These are phyloP conservation scores for Melastoma candidum DNA, from an alignment of 441 rosid species.

Conservation along the genomic window DNA sequence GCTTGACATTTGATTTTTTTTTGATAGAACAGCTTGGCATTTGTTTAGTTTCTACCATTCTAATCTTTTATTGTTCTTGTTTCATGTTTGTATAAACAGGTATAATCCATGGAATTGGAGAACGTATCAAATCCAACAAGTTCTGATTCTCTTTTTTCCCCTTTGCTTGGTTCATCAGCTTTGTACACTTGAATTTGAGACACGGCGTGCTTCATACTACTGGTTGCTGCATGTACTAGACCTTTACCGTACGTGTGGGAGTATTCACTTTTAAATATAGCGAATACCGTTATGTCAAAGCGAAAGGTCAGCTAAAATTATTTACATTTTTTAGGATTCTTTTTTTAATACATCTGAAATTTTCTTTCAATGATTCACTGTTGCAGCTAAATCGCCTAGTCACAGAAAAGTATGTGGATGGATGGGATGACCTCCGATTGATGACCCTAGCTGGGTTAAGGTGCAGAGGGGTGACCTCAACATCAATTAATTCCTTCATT, in stretches of 20 bases:
- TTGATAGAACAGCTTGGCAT: no score
- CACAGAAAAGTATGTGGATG: constrained; percentile 77
- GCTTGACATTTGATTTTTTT: no score
- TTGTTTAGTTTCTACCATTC: no score
- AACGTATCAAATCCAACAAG: no score
- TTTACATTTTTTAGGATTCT: constrained; percentile 1
- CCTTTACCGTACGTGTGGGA: constrained; percentile 93
- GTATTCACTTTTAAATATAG: constrained; percentile 79
- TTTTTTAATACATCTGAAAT: constrained; percentile 1
- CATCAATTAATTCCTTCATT: constrained; percentile 77
- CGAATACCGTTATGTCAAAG: constrained; percentile 95
- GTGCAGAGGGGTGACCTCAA: constrained; percentile 82
- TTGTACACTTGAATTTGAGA: constrained; percentile 92
- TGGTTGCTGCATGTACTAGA: constrained; percentile 60
- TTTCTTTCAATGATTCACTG: constrained; percentile 5
- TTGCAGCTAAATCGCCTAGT: constrained; percentile 78
- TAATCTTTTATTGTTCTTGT: no score
- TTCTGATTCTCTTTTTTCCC: not conserved
- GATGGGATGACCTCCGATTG: constrained; percentile 99
- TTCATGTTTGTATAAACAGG: no score
- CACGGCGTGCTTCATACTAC: constrained; percentile 52
- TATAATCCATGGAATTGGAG: no score
- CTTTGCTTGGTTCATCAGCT: constrained; percentile 37
- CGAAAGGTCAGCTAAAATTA: constrained; percentile 53
- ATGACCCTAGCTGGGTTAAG: constrained; percentile 93